A percentile compares a stretch with the other conserved stretches of the same genome.
phyloP scores from a whole-genome alignment of 176 grass and related monocot species.

The bread wheat (Triticum aestivum) region DNA sequence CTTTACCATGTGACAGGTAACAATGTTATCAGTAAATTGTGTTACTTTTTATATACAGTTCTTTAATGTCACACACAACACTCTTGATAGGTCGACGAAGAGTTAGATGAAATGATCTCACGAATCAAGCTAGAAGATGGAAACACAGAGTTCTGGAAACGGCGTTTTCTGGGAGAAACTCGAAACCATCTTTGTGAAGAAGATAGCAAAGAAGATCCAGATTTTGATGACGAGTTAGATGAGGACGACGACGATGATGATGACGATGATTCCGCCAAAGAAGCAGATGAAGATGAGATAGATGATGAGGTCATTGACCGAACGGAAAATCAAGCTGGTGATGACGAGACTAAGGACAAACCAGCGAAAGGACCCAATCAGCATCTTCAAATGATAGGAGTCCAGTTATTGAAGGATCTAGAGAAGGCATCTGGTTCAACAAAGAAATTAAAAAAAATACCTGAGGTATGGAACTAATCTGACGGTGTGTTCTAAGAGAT shows the following conservation, averaged over 20 bases:
- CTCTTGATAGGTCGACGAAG: constrained; percentile 76
- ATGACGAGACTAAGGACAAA: constrained; percentile 72
- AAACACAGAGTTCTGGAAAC: constrained; percentile 93
- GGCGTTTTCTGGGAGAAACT: constrained; percentile 89
- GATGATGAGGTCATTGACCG: constrained; percentile 70
- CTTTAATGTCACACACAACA: neutral
- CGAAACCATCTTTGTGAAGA: constrained; percentile 58
- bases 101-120: constrained; percentile 81
- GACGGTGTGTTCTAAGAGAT: neutral
- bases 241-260: constrained; percentile 51
- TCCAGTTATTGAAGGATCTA: constrained; percentile 85
- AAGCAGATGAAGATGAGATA: constrained; percentile 75
- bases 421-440: constrained; percentile 57
- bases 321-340: constrained; percentile 54
- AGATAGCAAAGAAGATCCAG: constrained; percentile 43
- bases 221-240: constrained; percentile 55
- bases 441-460: constrained; percentile 59
- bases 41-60: constrained; percentile 5
- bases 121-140: constrained; percentile 92
- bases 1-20: neutral
- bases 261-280: constrained; percentile 54
- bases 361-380: constrained; percentile 53
- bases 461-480: constrained; percentile 45
- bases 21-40: constrained; percentile 19
- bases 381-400: constrained; percentile 85